These are phyloP conservation scores for Babesia sp. DNA, from an alignment of 169 alveolate species.

Conservation along the genomic window DNA sequence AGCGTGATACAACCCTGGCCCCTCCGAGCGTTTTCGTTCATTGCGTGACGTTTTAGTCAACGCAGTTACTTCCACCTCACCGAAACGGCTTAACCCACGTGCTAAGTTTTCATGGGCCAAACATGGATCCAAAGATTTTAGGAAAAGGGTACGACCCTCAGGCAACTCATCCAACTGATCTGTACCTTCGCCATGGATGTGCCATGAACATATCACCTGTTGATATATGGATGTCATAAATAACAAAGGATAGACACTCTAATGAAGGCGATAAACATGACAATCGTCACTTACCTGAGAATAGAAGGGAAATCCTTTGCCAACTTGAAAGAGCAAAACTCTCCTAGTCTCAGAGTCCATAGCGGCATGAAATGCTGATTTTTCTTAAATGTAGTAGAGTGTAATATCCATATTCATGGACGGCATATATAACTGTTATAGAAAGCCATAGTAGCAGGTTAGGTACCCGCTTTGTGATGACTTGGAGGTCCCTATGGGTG, in stretches of 20 bases:
- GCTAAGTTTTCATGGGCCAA: not conserved
- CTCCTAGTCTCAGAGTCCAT: not conserved
- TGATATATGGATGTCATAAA: not conserved
- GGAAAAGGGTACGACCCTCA: constrained; percentile 16
- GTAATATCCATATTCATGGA: not conserved
- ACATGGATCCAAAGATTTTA: constrained; percentile 39
- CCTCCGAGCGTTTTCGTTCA: not conserved
- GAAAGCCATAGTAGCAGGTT: too few species aligned
- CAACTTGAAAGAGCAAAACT: constrained; percentile 9
- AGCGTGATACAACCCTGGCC: constrained; percentile 9
- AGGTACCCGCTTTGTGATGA: too few species aligned
- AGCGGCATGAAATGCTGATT: not conserved
- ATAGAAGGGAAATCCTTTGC: constrained; percentile 44
- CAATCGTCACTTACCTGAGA: constrained; percentile 45
- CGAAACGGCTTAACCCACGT: not conserved
- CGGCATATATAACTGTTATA: too few species aligned
- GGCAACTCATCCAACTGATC: not conserved
- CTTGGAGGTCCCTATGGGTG: too few species aligned
- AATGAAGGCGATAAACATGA: not conserved
- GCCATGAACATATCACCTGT: constrained; percentile 26
- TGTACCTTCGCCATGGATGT: not conserved
- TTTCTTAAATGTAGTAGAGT: not conserved
- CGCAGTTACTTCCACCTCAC: constrained; percentile 1
- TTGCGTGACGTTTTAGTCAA: not conserved
- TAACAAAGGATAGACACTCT: not conserved